Conservation (phyloP, 139 green algal species). For the Coccomyxa sp. region DNA sequence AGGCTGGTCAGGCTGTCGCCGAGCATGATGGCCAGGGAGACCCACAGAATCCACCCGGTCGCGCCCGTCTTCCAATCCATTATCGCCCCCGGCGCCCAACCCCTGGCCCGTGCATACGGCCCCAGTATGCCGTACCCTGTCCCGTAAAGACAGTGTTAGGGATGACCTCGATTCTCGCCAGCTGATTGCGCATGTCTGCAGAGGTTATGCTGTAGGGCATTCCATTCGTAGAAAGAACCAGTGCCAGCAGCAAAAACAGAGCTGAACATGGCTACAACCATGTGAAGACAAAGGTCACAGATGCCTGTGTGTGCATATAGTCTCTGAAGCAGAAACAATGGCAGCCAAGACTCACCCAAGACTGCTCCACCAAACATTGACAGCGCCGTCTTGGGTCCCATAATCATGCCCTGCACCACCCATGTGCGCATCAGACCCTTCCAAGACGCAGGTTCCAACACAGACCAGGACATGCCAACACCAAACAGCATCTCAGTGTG, state of each 20-base stretch:
- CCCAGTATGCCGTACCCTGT: conserved; percentile 37
- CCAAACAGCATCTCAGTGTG: too few species aligned
- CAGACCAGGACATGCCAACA: too few species aligned
- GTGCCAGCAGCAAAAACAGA: too few species aligned
- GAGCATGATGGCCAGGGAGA: conserved; percentile 51
- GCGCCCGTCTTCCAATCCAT: conserved; percentile 32
- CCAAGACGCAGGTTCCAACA: too few species aligned
- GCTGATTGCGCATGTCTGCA: too few species aligned
- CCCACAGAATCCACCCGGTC: conserved; percentile 51
- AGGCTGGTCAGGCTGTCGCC: conserved; percentile 48
- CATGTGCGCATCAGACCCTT: too few species aligned
- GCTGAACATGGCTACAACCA: too few species aligned
- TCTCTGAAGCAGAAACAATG: neutral
- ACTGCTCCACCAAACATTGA: conserved; percentile 52
- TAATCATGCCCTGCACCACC: conserved; percentile 53
- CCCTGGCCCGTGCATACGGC: conserved; percentile 23
- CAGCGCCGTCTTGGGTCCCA: conserved; percentile 44
- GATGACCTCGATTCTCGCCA: too few species aligned
- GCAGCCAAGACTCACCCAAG: conserved; percentile 9
- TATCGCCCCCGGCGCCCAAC: conserved; percentile 48
- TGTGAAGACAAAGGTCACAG: too few species aligned
- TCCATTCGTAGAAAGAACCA: too few species aligned
- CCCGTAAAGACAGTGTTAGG: neutral
- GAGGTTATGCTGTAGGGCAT: too few species aligned
- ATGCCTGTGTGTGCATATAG: neutral